Conservation (phyloP, 768 basidiomycete species). For the Tulasnella sp. region DNA sequence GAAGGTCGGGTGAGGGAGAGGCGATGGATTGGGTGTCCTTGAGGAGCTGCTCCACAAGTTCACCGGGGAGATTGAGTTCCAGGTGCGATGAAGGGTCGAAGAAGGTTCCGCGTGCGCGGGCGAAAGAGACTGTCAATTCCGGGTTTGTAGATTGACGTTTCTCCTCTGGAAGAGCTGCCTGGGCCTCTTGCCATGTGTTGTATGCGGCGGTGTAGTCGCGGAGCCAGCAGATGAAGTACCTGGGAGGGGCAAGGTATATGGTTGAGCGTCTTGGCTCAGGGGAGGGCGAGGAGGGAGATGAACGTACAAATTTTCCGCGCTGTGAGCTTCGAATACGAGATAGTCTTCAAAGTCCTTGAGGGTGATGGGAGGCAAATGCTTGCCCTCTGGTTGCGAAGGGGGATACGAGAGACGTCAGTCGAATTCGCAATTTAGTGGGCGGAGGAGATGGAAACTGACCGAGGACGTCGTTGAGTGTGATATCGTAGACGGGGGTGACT, state of each 20-base stretch:
- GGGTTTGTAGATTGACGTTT: slow-evolving; percentile 3
- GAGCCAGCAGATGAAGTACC: slow-evolving; percentile 35
- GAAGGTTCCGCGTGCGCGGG: slow-evolving; percentile 31
- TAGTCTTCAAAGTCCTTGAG: slow-evolving; percentile 80
- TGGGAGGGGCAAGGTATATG: not conserved
- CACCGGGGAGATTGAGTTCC: slow-evolving; percentile 32
- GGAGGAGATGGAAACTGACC: slow-evolving; percentile 2
- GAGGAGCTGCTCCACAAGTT: slow-evolving; percentile 19
- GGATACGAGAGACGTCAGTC: slow-evolving; percentile 11
- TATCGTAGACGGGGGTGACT: slow-evolving; percentile 32
- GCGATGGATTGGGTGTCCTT: not conserved
- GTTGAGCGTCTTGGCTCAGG: not conserved
- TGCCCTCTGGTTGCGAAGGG: slow-evolving; percentile 29
- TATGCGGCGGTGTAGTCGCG: slow-evolving; percentile 25
- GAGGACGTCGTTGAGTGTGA: slow-evolving; percentile 29
- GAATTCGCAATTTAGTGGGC: not conserved
- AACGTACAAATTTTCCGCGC: slow-evolving; percentile 72
- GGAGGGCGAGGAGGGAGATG: not conserved
- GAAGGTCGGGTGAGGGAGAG: slow-evolving; percentile 25
- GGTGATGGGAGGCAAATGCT: slow-evolving; percentile 73
- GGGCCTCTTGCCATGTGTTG: slow-evolving; percentile 16
- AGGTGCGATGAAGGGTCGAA: slow-evolving; percentile 26
- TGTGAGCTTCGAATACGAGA: slow-evolving; percentile 74
- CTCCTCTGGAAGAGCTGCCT: slow-evolving; percentile 4
- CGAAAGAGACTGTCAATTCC: slow-evolving; percentile 23